Percentiles rank a stretch among this genome's conserved stretches.
These are phyloP conservation scores for Ulmus americana DNA, from an alignment of 331 rosid species.

Conservation along the genomic window DNA sequence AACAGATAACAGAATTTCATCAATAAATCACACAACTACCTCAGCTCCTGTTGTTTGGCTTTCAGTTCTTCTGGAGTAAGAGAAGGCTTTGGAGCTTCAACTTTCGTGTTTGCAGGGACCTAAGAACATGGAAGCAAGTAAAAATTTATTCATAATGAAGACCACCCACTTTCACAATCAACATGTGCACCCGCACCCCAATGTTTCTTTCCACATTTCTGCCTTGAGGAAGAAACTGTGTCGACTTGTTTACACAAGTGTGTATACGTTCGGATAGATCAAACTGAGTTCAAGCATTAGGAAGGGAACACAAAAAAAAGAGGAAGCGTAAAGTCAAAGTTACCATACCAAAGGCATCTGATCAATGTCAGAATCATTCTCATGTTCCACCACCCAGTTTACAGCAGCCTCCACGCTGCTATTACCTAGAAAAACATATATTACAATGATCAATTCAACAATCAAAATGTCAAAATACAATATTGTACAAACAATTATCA, in stretches of 20 bases:
- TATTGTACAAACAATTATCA: not conserved
- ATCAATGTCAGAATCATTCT: constrained; percentile 69
- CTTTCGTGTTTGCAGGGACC: constrained; percentile 64
- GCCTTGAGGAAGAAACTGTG: too few species aligned
- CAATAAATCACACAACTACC: constrained; percentile 36
- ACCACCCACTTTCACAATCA: not conserved
- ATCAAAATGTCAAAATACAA: not conserved
- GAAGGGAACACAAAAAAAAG: not conserved
- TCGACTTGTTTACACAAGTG: not conserved
- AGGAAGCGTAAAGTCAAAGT: constrained; percentile 16
- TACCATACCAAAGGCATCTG: constrained; percentile 74
- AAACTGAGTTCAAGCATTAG: not conserved
- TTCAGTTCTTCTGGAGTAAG: constrained; percentile 80
- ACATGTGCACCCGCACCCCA: not conserved
- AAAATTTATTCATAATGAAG: constrained; percentile 4
- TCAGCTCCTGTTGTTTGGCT: constrained; percentile 82
- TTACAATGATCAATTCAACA: constrained; percentile 15
- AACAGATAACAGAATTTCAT: not conserved
- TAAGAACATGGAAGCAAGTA: constrained; percentile 24
- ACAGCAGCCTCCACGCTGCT: constrained; percentile 77
- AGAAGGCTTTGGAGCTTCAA: constrained; percentile 73
- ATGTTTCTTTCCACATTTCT: not conserved
- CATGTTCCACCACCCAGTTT: constrained; percentile 87
- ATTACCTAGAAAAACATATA: constrained; percentile 47
- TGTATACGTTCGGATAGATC: not conserved